Percentiles rank a stretch among this genome's conserved stretches.
phyloP scores from a whole-genome alignment of 768 basidiomycete genomes.

The Lentinula boryana region DNA sequence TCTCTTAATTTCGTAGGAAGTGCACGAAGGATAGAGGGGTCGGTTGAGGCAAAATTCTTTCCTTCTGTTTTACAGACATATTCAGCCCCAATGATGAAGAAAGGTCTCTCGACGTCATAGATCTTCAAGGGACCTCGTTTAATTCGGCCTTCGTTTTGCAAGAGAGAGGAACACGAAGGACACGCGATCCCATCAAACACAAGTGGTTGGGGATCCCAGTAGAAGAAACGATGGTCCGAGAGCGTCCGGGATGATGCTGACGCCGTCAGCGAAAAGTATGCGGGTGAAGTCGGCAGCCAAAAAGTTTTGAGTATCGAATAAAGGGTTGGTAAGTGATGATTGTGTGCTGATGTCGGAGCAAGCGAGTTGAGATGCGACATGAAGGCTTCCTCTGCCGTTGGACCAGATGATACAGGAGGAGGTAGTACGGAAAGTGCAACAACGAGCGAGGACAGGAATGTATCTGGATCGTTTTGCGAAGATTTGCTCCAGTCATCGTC shows the following conservation, averaged over 20 bases:
- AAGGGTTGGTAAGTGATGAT: slow-evolving; percentile 56
- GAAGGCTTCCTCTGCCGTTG: slow-evolving; percentile 73
- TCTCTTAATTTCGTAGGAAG: slow-evolving; percentile 63
- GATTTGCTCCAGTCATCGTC: slow-evolving; percentile 64
- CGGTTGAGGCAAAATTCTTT: slow-evolving; percentile 66
- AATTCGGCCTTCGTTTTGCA: slow-evolving; percentile 68
- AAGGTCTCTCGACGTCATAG: slow-evolving; percentile 74
- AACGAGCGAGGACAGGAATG: slow-evolving; percentile 53
- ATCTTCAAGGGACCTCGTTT: slow-evolving; percentile 70
- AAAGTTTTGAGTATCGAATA: slow-evolving; percentile 80
- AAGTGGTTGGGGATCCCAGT: slow-evolving; percentile 81
- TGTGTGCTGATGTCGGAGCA: slow-evolving; percentile 39
- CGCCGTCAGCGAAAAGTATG: slow-evolving; percentile 72
- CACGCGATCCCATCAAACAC: slow-evolving; percentile 80
- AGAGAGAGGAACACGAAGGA: slow-evolving; percentile 53
- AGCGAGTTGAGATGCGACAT: slow-evolving; percentile 69
- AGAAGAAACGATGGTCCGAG: slow-evolving; percentile 74
- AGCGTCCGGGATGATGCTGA: slow-evolving; percentile 65
- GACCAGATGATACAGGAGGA: slow-evolving; percentile 53
- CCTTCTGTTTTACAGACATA: slow-evolving; percentile 67
- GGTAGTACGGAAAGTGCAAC: slow-evolving; percentile 49
- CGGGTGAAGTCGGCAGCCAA: slow-evolving; percentile 76
- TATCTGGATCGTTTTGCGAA: slow-evolving; percentile 46
- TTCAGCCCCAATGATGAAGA: slow-evolving; percentile 82
- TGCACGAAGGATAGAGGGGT: slow-evolving; percentile 63